Evolutionary conservation across 2,329 filamentous ascomycete genomes (phyloP).

Genomic region (Teratosphaeria destructans): DNA sequence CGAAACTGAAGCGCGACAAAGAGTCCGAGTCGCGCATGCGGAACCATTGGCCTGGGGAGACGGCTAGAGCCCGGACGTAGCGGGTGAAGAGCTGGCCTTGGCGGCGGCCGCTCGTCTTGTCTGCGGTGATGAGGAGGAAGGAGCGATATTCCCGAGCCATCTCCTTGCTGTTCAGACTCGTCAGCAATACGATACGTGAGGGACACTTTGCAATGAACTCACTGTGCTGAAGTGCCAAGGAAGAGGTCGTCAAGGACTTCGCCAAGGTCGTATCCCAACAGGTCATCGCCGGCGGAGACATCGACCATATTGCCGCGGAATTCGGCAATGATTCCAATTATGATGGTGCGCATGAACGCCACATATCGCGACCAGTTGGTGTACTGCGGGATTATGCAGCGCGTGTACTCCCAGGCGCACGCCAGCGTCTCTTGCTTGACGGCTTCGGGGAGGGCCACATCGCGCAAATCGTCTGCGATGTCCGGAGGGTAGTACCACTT

Average conservation of each 20-base stretch:
- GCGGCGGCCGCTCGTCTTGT: neutral
- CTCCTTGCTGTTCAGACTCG: neutral
- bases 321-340: slow-evolving; percentile 16
- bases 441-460: slow-evolving; percentile 4
- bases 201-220: neutral
- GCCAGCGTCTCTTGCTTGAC: slow-evolving; percentile 13
- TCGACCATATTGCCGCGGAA: slow-evolving; percentile 11
- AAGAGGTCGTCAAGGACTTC: neutral
- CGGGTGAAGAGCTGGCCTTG: neutral
- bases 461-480: neutral
- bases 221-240: neutral
- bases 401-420: slow-evolving; percentile 15
- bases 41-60: neutral
- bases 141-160: neutral
- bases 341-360: slow-evolving; percentile 12
- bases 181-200: neutral
- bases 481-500: neutral
- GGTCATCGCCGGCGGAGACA: slow-evolving; percentile 4
- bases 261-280: slow-evolving; percentile 9
- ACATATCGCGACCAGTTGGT: slow-evolving; percentile 16
- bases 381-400: slow-evolving; percentile 16
- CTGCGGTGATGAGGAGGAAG: neutral
- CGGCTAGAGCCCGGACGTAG: neutral
- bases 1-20: neutral
- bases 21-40: neutral